These are phyloP conservation scores for Ceratocystiopsis brevicomis DNA, from an alignment of 2,329 filamentous ascomycete genomes.

Conservation along the genomic window DNA sequence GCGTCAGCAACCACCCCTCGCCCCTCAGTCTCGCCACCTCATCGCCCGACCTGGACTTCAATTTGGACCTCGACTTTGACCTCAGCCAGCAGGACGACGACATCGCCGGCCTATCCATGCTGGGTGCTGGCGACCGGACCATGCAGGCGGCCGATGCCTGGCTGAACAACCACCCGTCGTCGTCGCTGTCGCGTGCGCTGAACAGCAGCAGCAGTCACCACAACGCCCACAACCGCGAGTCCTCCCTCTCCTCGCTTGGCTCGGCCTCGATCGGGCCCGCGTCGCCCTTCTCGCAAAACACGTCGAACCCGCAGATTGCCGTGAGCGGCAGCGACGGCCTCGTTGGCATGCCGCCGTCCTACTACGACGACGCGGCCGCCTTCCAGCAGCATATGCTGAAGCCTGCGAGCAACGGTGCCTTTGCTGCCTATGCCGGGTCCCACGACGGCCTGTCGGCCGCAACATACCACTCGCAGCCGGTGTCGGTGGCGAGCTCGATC, in stretches of 20 bases:
- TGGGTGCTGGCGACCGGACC: constrained; percentile 12
- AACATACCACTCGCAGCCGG: constrained; percentile 26
- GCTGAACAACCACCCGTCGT: constrained; percentile 18
- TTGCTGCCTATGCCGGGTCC: constrained; percentile 22
- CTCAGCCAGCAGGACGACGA: constrained; percentile 1
- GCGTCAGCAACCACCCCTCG: too few species aligned
- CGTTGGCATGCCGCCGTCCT: constrained; percentile 19
- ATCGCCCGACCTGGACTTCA: background rate
- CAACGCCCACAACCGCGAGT: constrained; percentile 40
- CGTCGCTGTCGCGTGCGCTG: constrained; percentile 16
- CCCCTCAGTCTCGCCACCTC: too few species aligned
- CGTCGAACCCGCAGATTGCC: constrained; percentile 39
- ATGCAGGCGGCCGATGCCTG: constrained; percentile 23
- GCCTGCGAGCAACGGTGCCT: constrained; percentile 20
- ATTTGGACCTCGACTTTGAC: background rate
- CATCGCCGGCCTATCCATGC: constrained; percentile 5
- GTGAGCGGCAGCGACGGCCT: constrained; percentile 31
- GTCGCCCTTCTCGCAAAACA: constrained; percentile 37
- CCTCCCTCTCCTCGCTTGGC: constrained; percentile 40
- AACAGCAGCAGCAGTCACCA: constrained; percentile 21
- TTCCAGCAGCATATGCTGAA: constrained; percentile 18
- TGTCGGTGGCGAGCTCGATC: constrained; percentile 38
- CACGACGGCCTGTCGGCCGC: constrained; percentile 10
- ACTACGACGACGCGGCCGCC: constrained; percentile 20
- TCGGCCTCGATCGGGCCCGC: constrained; percentile 41